Percentiles rank a stretch among this genome's conserved stretches.
These are phyloP conservation scores for Arthrobotrys iridis DNA, from an alignment of 2,329 filamentous ascomycete genomes.

Conservation along the genomic window DNA sequence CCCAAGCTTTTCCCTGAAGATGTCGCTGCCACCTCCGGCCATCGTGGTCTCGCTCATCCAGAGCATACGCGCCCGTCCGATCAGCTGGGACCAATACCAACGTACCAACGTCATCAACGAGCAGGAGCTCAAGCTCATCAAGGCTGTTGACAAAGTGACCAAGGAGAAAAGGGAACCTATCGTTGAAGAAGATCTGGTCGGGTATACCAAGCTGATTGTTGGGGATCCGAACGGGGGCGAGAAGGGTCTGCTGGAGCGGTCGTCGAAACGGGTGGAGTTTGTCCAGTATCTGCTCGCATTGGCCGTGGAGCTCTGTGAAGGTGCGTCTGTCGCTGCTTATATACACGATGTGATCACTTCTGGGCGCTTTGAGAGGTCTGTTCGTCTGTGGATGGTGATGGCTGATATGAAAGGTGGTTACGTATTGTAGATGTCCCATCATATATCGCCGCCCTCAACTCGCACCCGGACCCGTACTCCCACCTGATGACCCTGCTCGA, in stretches of 20 bases:
- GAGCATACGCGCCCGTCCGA: slow-evolving; percentile 93
- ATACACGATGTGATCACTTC: no score
- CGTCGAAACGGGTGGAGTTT: slow-evolving; percentile 85
- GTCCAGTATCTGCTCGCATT: slow-evolving; percentile 94
- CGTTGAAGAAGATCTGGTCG: slow-evolving; percentile 80
- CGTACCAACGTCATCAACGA: slow-evolving; percentile 93
- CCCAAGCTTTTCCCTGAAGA: neutral
- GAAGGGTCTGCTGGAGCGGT: slow-evolving; percentile 83
- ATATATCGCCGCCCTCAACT: slow-evolving; percentile 78
- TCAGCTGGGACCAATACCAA: slow-evolving; percentile 97
- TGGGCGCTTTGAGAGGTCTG: neutral
- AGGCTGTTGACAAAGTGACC: slow-evolving; percentile 93
- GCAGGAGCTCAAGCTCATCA: slow-evolving; percentile 92
- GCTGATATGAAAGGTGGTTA: slow-evolving; percentile 34
- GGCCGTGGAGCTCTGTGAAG: slow-evolving; percentile 84
- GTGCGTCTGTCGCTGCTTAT: no score
- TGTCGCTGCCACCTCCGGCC: slow-evolving; percentile 45
- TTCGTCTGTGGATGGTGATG: neutral
- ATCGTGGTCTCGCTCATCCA: slow-evolving; percentile 47
- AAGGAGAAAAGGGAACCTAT: slow-evolving; percentile 87
- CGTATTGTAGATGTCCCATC: slow-evolving; percentile 80
- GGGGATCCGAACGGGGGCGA: slow-evolving; percentile 67
- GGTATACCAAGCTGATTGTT: slow-evolving; percentile 82
- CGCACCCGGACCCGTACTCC: slow-evolving; percentile 80
- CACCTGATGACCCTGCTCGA: slow-evolving; percentile 84